Evolutionary conservation across 2,329 filamentous ascomycete genomes (phyloP).

Genomic region (Aspergillus pseudotamarii): DNA sequence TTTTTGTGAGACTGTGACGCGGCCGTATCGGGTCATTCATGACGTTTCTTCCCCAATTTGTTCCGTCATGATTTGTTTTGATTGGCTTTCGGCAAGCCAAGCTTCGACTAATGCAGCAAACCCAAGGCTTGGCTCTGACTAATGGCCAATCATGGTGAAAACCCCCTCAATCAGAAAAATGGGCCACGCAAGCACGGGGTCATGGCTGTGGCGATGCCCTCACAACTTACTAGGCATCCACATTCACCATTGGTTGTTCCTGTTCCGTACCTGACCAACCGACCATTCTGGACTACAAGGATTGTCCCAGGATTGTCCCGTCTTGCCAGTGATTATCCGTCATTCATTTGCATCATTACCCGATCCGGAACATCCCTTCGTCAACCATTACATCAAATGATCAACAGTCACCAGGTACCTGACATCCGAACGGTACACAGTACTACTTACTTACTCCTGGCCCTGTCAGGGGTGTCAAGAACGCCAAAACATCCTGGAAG

Average conservation of each 20-base stretch:
- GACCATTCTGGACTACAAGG: background rate
- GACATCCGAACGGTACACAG: background rate
- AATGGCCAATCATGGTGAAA: slow-evolving; percentile 6
- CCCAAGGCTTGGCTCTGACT: slow-evolving; percentile 15
- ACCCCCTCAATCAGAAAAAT: background rate
- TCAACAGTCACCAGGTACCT: slow-evolving; percentile 1
- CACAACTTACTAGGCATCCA: slow-evolving; percentile 11
- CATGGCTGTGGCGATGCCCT: slow-evolving; percentile 4
- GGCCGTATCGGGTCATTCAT: slow-evolving; percentile 16
- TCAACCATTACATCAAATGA: background rate
- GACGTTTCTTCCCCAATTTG: background rate
- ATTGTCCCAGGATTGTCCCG: background rate
- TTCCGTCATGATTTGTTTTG: background rate
- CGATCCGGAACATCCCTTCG: background rate
- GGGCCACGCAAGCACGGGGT: slow-evolving; percentile 23
- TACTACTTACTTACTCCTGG: no score
- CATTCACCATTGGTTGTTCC: slow-evolving; percentile 6
- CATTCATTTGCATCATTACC: background rate
- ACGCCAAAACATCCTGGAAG: background rate
- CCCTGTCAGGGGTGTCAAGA: background rate
- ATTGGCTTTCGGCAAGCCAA: slow-evolving; percentile 18
- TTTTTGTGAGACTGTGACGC: slow-evolving; percentile 15
- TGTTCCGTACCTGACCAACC: slow-evolving; percentile 1
- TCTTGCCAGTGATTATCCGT: background rate
- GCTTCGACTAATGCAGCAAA: slow-evolving; percentile 24